phyloP scores from a whole-genome alignment of 1,139 yeast species.

The Saccharomycopsis phalli region DNA sequence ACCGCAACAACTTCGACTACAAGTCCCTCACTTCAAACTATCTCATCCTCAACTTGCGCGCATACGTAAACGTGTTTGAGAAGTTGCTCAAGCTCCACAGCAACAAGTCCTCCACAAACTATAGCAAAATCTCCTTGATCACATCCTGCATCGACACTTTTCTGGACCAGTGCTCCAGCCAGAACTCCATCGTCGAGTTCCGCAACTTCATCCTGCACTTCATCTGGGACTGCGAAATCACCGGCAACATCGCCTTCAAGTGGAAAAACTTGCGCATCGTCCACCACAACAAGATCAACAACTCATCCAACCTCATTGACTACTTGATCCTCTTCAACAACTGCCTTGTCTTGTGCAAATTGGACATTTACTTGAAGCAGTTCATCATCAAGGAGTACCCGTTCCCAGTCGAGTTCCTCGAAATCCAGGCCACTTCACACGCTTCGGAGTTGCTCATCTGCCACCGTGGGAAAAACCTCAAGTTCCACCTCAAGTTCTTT shows the following conservation, averaged over 20 bases:
- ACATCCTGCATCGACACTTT: conserved; percentile 16
- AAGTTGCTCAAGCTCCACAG: conserved; percentile 11
- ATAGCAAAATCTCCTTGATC: conserved; percentile 14
- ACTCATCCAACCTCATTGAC: conserved; percentile 13
- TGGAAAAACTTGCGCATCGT: conserved; percentile 18
- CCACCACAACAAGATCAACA: conserved; percentile 18
- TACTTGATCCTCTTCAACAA: conserved; percentile 19
- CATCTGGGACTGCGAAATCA: conserved; percentile 17
- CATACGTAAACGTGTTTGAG: conserved; percentile 12
- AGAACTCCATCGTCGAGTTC: conserved; percentile 17
- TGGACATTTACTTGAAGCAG: conserved; percentile 18
- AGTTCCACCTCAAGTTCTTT: conserved; percentile 13
- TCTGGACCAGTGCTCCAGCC: conserved; percentile 15
- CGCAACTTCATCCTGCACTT: conserved; percentile 15
- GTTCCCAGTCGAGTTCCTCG: conserved; percentile 18
- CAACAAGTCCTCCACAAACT: conserved; percentile 13
- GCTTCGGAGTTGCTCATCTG: conserved; percentile 9
- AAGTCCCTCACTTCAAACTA: conserved; percentile 15
- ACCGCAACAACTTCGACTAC: conserved; percentile 17
- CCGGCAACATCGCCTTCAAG: conserved; percentile 17
- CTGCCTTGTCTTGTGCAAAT: conserved; percentile 18
- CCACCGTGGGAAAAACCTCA: conserved; percentile 13
- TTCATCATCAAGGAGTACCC: conserved; percentile 19
- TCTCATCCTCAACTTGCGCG: conserved; percentile 15
- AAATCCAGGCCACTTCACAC: conserved; percentile 2